These are phyloP conservation scores for Fagus sylvatica DNA, from an alignment of 306 rosid species.

Conservation along the genomic window DNA sequence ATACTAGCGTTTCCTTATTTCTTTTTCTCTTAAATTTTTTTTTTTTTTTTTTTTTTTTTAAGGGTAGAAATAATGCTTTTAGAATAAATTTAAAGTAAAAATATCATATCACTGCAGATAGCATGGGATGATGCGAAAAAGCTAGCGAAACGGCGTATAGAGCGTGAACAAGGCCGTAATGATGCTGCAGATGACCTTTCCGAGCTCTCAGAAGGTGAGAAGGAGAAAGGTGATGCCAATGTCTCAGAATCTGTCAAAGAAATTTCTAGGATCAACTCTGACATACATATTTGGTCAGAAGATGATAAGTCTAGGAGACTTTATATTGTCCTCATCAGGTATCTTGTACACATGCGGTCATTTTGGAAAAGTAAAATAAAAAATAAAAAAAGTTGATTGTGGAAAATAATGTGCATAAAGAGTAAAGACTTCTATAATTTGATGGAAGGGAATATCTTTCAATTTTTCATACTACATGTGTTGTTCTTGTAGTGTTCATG, in stretches of 20 bases:
- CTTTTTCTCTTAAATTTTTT: no score
- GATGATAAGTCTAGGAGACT: constrained; percentile 53
- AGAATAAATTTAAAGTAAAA: neutral
- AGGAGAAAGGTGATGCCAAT: constrained; percentile 52
- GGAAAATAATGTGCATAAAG: neutral
- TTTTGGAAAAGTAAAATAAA: neutral
- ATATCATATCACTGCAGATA: constrained; percentile 35
- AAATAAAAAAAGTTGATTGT: neutral
- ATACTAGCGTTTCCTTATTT: no score
- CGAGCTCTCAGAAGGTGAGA: constrained; percentile 77
- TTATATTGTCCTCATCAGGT: constrained; percentile 73
- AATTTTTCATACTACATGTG: neutral
- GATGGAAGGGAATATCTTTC: neutral
- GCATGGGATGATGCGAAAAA: constrained; percentile 65
- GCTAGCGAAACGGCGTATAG: constrained; percentile 47
- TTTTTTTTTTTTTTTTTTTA: no score
- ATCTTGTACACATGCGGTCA: neutral
- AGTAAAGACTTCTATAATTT: neutral
- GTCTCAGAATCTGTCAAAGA: constrained; percentile 38
- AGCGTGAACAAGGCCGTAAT: constrained; percentile 63
- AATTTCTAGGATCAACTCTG: constrained; percentile 51
- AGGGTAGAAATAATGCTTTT: no score
- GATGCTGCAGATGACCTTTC: constrained; percentile 77
- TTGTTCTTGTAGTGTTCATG: constrained; percentile 56
- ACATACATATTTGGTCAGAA: constrained; percentile 54